These are phyloP conservation scores for Trapa incisa DNA, from an alignment of 345 rosid genomes.

Conservation along the genomic window DNA sequence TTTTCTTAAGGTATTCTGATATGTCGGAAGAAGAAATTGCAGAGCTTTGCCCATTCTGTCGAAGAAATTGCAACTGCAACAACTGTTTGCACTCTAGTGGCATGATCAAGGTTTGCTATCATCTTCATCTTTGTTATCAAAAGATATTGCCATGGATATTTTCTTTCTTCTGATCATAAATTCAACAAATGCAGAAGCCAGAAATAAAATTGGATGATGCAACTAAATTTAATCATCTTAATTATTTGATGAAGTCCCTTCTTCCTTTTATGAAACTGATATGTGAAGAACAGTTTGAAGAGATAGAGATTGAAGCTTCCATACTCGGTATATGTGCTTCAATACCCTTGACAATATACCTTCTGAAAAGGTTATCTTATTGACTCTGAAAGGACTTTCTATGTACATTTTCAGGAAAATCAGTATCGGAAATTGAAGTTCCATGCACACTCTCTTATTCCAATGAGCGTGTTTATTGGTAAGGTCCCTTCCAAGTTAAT, in stretches of 20 bases:
- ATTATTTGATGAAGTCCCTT: constrained; percentile 33
- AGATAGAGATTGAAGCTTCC: constrained; percentile 44
- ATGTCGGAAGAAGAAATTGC: constrained; percentile 41
- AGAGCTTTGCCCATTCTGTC: constrained; percentile 58
- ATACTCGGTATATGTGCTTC: constrained; percentile 30
- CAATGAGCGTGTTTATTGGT: constrained; percentile 85
- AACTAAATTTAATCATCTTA: constrained; percentile 43
- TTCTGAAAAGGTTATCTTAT: not conserved
- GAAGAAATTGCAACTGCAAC: constrained; percentile 71
- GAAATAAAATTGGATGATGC: constrained; percentile 22
- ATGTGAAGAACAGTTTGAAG: constrained; percentile 37
- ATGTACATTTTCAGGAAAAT: constrained; percentile 14
- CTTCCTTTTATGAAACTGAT: constrained; percentile 54
- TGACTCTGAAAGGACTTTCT: not conserved
- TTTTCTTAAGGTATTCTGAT: constrained; percentile 50
- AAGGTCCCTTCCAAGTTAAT: constrained; percentile 7
- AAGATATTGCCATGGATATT: not conserved
- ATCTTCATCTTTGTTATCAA: not conserved
- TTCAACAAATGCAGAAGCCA: constrained; percentile 15
- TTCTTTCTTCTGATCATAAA: not conserved
- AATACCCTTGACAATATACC: not conserved
- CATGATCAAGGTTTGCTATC: constrained; percentile 40
- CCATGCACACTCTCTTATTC: constrained; percentile 24
- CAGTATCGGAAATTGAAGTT: constrained; percentile 22
- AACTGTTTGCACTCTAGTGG: constrained; percentile 56